Conservation (phyloP, 176 grass and related monocot genomes). For the Chloris gayana region DNA sequence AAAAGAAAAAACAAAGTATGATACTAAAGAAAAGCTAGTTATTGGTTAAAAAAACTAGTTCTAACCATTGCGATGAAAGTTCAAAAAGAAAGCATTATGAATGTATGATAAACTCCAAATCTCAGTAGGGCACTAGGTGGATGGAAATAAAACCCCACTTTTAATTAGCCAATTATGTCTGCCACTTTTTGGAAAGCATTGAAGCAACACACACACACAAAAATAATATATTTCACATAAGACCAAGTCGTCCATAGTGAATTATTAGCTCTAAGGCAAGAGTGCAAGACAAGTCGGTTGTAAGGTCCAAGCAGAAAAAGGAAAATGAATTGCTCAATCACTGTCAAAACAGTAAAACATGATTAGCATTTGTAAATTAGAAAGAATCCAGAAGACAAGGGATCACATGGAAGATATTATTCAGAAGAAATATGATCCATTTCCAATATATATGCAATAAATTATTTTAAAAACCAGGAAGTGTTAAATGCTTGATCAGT, state of each 20-base stretch:
- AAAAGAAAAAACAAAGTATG: constrained; percentile 21
- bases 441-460: constrained; percentile 20
- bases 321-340: constrained; percentile 9
- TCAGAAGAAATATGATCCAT: background rate
- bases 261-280: constrained; percentile 16
- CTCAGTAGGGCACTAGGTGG: background rate
- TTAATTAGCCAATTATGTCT: background rate
- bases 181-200: constrained; percentile 19
- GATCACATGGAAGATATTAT: constrained; percentile 10
- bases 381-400: constrained; percentile 27
- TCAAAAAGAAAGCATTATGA: background rate
- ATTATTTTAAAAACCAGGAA: background rate
- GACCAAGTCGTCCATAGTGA: constrained; percentile 19
- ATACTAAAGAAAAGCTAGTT: constrained; percentile 9
- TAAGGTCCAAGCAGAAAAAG: background rate
- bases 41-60: background rate
- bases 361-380: background rate
- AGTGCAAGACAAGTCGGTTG: background rate
- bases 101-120: constrained; percentile 19
- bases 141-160: background rate
- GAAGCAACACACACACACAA: background rate
- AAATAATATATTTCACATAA: background rate
- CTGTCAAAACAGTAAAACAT: constrained; percentile 8
- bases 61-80: constrained; percentile 16
- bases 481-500: background rate